Evolutionary conservation across 2,329 filamentous ascomycete genomes (phyloP), one percentile per base, ranked within the genome.

Genomic region (Polytolypa hystricis): DNA sequence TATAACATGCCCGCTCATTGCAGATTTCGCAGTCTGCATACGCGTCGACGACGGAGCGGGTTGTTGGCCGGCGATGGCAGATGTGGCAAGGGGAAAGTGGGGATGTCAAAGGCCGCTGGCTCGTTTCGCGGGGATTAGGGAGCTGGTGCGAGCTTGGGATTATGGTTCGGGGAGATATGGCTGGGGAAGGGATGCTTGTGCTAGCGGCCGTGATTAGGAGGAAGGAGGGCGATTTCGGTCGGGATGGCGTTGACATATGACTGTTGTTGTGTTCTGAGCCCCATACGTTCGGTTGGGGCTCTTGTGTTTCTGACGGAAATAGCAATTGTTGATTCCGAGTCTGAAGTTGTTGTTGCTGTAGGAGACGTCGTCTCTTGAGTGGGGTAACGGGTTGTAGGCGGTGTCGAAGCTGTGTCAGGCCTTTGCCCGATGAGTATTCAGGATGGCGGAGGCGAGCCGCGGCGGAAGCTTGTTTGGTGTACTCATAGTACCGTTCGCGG

Each of bases 1-100:
- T 61, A 40, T 61, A 64, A 35, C 61, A 64, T 23, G 58, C 54
- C 25, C 60, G 50, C 28, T 57, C 41, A 6, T 48, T 48, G 35
- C 61, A 64, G 9, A 62, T 37, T 35, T 61, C 56, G 40, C 59
- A 64, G 39, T 63, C 56, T 11, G 58, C 55, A 39, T 63, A 64
- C 3, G 58, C 59, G 34, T 63, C 58, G 1, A 64, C 47, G 15
- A 59, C 48, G 32, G 57, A 53, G 12, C 52, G 52, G 2, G 59
- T 64, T 6, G 58, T 61, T 7, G 61, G 60, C 30, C 53, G 55
- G 30, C 61, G 52, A 38, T 64, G 55, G 34, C 61, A 64, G 38
- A 64, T 60, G 35, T 64, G 60, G 17, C 59, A 64, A 4, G 60
- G 56, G 8, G 57, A 50, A 6, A 64, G 50, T 3, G 39, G 35